Evolutionary conservation across 495 filamentous ascomycete genomes (phyloP).

Genomic region (Penicillium cinerascens): DNA sequence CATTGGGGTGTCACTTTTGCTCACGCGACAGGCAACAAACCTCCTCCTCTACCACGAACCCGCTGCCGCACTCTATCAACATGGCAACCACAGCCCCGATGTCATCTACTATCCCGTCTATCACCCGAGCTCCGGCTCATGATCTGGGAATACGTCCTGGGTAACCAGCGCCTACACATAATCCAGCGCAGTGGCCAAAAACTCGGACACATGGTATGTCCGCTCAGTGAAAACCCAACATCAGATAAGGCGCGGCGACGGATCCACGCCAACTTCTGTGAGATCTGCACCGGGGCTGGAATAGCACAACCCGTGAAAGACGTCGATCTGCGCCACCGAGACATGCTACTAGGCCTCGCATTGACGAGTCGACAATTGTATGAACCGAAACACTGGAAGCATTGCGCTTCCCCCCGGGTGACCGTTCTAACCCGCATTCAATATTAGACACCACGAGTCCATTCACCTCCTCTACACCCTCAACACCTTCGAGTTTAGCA

Average conservation of each 20-base stretch:
- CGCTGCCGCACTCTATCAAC: slow-evolving; percentile 6
- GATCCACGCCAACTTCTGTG: slow-evolving; percentile 18
- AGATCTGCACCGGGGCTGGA: slow-evolving; percentile 38
- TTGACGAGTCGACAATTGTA: slow-evolving; percentile 30
- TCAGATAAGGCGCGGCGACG: not conserved
- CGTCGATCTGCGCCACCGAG: slow-evolving; percentile 3
- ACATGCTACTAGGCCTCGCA: slow-evolving; percentile 15
- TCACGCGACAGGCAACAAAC: slow-evolving; percentile 35
- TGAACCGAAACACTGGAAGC: not conserved
- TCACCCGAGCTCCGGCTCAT: slow-evolving; percentile 43
- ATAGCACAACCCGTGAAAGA: slow-evolving; percentile 23
- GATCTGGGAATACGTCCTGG: slow-evolving; percentile 44
- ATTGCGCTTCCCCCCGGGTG: not conserved
- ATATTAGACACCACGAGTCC: slow-evolving; percentile 37
- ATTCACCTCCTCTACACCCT: slow-evolving; percentile 38
- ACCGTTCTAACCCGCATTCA: not conserved
- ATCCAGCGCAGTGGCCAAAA: slow-evolving; percentile 34
- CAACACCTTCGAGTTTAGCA: slow-evolving; percentile 45
- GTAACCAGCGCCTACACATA: slow-evolving; percentile 37
- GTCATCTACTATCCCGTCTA: slow-evolving; percentile 36
- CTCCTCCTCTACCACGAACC: slow-evolving; percentile 25
- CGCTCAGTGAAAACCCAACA: not conserved
- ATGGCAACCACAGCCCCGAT: slow-evolving; percentile 27
- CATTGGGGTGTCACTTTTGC: too few relatives aligned
- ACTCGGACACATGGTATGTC: slow-evolving; percentile 40